phyloP scores from a whole-genome alignment of 208 protist species.

The Crithidia acanthocephali region DNA sequence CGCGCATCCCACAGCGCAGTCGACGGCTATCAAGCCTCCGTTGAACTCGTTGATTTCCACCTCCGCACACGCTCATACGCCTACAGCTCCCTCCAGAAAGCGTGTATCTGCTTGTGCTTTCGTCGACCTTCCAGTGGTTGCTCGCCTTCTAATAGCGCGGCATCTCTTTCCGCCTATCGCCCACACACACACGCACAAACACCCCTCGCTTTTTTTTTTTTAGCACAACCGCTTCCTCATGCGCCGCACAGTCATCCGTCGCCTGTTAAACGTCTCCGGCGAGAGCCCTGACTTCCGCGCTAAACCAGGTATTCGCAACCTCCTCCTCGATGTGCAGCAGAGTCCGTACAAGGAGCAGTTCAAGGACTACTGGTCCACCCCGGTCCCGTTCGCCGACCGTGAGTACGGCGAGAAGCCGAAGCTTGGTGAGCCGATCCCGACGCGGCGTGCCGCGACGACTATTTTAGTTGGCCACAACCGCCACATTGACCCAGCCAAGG shows the following conservation, averaged over 20 bases:
- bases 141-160: too few species aligned
- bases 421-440: constrained; percentile 79
- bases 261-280: constrained; percentile 73
- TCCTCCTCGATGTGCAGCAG: constrained; percentile 76
- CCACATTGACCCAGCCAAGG: constrained; percentile 54
- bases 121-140: too few species aligned
- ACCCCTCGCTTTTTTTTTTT: too few species aligned
- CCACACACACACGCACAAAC: constrained; percentile 4
- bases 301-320: constrained; percentile 75
- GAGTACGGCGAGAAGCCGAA: constrained; percentile 88
- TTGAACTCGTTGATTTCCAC: too few species aligned
- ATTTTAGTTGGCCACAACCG: constrained; percentile 76
- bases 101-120: too few species aligned
- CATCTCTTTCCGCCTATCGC: too few species aligned
- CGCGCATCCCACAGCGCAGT: too few species aligned
- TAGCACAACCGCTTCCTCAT: constrained; percentile 33
- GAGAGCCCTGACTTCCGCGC: constrained; percentile 86
- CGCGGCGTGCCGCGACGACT: constrained; percentile 72
- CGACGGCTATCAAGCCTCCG: too few species aligned
- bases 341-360: constrained; percentile 93
- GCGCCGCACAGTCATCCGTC: constrained; percentile 36
- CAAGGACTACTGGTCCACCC: constrained; percentile 90
- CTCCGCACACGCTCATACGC: too few species aligned
- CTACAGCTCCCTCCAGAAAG: too few species aligned
- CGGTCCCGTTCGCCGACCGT: constrained; percentile 82